Conservation (phyloP, 202 grass and related monocot species). For the Schoenoplectus tabernaemontani region DNA sequence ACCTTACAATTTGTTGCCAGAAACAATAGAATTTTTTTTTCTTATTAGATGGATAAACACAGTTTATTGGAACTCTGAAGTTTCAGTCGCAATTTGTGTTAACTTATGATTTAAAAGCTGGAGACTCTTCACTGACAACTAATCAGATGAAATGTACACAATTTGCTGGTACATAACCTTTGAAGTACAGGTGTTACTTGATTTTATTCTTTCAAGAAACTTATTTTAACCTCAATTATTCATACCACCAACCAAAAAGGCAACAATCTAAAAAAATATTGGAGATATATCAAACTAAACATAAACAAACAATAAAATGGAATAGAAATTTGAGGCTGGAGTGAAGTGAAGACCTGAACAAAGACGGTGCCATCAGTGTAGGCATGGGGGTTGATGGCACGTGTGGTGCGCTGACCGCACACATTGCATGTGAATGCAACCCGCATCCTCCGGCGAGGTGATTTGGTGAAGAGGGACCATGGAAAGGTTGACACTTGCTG, state of each 20-base stretch:
- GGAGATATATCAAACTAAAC: neutral
- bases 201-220: neutral
- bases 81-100: neutral
- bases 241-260: neutral
- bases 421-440: slow-evolving; percentile 98
- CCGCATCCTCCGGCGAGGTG: slow-evolving; percentile 69
- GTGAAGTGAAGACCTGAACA: slow-evolving; percentile 52
- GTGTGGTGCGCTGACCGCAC: slow-evolving; percentile 77
- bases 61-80: neutral
- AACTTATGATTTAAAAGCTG: neutral
- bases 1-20: neutral
- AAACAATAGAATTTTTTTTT: neutral
- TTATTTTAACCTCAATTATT: neutral
- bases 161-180: neutral
- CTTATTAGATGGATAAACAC: too few species aligned
- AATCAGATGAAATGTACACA: neutral
- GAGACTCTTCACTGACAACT: neutral
- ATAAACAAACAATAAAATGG: neutral
- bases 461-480: slow-evolving; percentile 93
- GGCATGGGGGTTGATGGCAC: slow-evolving; percentile 89
- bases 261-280: neutral
- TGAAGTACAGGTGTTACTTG: too few species aligned
- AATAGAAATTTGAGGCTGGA: neutral
- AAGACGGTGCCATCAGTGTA: slow-evolving; percentile 91
- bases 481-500: slow-evolving; percentile 54